Conservation (phyloP, 2,329 filamentous ascomycete genomes). For the Penicillium sp. region DNA sequence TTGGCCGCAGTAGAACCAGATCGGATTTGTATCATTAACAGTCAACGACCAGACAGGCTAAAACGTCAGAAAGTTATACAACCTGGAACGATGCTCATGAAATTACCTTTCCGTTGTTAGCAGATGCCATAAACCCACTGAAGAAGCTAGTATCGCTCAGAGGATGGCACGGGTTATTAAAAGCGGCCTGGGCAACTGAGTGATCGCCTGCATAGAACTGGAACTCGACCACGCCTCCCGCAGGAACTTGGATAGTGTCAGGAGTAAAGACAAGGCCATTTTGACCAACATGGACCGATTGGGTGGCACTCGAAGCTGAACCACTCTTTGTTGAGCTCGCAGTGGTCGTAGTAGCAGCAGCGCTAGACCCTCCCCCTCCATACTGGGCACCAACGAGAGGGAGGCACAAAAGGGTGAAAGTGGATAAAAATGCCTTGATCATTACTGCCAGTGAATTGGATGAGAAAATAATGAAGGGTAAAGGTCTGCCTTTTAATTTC, state of each 20-base stretch:
- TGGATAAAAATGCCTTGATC: conserved; percentile 5
- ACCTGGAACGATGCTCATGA: not conserved
- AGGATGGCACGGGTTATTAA: conserved; percentile 52
- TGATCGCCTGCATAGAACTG: conserved; percentile 55
- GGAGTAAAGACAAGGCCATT: conserved; percentile 48
- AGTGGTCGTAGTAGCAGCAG: not conserved
- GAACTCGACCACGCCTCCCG: conserved; percentile 55
- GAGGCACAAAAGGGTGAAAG: not conserved
- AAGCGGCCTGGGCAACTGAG: conserved; percentile 52
- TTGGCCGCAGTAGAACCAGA: conserved; percentile 80
- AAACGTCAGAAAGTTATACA: not conserved
- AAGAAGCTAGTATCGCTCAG: conserved; percentile 46
- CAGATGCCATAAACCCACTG: conserved; percentile 42
- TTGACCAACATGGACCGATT: conserved; percentile 48
- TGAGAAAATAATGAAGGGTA: not conserved
- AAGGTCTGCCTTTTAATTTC: not conserved
- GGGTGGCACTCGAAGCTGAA: conserved; percentile 16
- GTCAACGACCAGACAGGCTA: conserved; percentile 66
- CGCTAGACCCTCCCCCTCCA: conserved; percentile 1
- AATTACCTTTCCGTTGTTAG: conserved; percentile 5
- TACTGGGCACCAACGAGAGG: conserved; percentile 5
- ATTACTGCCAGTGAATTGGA: conserved; percentile 3
- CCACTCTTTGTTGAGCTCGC: not conserved
- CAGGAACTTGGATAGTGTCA: conserved; percentile 44
- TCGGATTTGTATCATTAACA: conserved; percentile 67